These are phyloP conservation scores for Saccharomyces jurei DNA, from an alignment of 805 yeast species.

Conservation along the genomic window DNA sequence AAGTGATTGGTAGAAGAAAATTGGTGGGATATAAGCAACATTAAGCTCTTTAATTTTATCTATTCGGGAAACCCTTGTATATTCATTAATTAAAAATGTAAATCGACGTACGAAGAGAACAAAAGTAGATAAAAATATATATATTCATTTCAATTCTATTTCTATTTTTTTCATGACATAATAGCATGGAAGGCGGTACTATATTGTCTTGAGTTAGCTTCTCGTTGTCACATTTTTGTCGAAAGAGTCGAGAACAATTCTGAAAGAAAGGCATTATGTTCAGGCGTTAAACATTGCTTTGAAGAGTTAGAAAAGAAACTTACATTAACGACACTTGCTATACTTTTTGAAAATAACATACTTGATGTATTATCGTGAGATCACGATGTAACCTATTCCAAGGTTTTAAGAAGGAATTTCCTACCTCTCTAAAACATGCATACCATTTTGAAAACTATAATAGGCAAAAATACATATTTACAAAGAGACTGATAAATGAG, in stretches of 20 bases:
- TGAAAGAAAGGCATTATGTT: no score
- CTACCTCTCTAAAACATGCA: no score
- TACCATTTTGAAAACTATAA: background rate
- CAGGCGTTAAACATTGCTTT: no score
- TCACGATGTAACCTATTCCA: no score
- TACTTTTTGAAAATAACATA: no score
- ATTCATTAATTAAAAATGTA: background rate
- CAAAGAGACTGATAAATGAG: background rate
- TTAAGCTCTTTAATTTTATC: background rate
- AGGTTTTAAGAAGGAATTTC: no score
- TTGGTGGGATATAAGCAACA: conserved; percentile 68
- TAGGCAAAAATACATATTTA: background rate
- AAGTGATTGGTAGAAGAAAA: conserved; percentile 91
- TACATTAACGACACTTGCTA: no score
- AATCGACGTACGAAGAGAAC: background rate
- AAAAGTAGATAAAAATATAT: background rate
- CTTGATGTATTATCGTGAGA: no score
- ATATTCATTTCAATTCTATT: background rate
- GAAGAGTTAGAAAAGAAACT: no score
- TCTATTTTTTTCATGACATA: background rate
- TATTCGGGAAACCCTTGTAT: background rate
- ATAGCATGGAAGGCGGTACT: background rate
- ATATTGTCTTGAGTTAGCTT: background rate
- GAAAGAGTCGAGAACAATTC: no score
- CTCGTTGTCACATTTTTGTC: no score